These are phyloP conservation scores for Brettanomyces nanus DNA, from an alignment of 805 yeast species.

Conservation along the genomic window DNA sequence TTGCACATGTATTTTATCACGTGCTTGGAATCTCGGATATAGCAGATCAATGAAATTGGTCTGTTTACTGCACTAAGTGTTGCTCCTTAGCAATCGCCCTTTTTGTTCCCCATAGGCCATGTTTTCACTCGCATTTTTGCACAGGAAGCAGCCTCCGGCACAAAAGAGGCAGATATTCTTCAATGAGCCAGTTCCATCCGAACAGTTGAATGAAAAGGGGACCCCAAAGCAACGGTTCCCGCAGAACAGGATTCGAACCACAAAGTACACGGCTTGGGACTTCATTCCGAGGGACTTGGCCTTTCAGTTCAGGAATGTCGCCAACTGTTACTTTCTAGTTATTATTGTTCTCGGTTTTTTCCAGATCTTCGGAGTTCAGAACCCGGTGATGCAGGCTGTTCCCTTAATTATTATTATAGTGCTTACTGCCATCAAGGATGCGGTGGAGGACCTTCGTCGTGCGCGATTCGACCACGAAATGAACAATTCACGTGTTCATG, in stretches of 20 bases:
- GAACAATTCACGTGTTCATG: slow-evolving; percentile 56
- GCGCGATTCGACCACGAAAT: slow-evolving; percentile 56
- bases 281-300: slow-evolving; percentile 49
- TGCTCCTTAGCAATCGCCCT: too few relatives aligned
- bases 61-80: too few relatives aligned
- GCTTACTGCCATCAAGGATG: slow-evolving; percentile 70
- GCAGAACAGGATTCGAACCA: slow-evolving; percentile 53
- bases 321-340: slow-evolving; percentile 50
- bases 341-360: slow-evolving; percentile 52
- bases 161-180: slow-evolving; percentile 41
- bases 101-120: too few relatives aligned
- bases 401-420: slow-evolving; percentile 74
- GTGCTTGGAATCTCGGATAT: too few relatives aligned
- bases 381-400: slow-evolving; percentile 69
- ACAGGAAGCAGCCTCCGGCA: slow-evolving; percentile 2
- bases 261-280: slow-evolving; percentile 51
- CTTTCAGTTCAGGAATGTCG: slow-evolving; percentile 50
- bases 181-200: slow-evolving; percentile 54
- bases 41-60: too few relatives aligned
- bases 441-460: slow-evolving; percentile 68
- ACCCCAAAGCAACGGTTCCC: slow-evolving; percentile 37
- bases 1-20: too few relatives aligned
- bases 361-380: slow-evolving; percentile 63
- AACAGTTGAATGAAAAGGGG: slow-evolving; percentile 45
- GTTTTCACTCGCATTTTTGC: too few relatives aligned